Evolutionary conservation across 2,329 filamentous ascomycete genomes (phyloP).

Genomic region (Fusarium ramigenum): DNA sequence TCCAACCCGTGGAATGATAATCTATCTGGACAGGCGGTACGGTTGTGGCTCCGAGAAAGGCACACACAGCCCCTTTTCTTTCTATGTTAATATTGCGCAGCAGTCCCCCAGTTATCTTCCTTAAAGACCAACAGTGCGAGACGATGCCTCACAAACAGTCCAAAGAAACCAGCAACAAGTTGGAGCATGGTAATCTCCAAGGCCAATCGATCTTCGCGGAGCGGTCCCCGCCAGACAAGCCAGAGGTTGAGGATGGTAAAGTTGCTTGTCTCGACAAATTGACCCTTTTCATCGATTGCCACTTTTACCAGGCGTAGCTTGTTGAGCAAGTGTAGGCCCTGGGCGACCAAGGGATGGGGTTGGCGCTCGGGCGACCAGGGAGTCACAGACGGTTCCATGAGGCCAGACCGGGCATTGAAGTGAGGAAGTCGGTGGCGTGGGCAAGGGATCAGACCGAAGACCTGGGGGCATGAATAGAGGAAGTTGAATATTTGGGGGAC

Average conservation of each 20-base stretch:
- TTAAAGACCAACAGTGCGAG: conserved; percentile 90
- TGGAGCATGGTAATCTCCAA: conserved; percentile 85
- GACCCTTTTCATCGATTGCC: conserved; percentile 71
- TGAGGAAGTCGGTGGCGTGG: conserved; percentile 90
- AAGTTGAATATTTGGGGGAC: conserved; percentile 98
- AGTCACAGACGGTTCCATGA: conserved; percentile 87
- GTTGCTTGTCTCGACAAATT: conserved; percentile 84
- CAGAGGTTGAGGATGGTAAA: conserved; percentile 95
- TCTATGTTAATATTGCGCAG: conserved; percentile 39
- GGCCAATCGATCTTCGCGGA: conserved; percentile 86
- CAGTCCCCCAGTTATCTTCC: conserved; percentile 78
- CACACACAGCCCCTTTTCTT: background rate
- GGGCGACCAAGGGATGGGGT: conserved; percentile 70
- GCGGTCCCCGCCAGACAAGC: conserved; percentile 93
- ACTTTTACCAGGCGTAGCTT: conserved; percentile 74
- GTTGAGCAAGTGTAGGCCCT: conserved; percentile 73
- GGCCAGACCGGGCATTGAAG: conserved; percentile 85
- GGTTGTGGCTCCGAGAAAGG: background rate
- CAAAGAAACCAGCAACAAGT: conserved; percentile 77
- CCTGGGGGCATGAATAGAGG: conserved; percentile 88
- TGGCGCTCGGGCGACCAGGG: conserved; percentile 75
- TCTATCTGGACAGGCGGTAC: background rate
- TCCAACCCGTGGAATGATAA: background rate
- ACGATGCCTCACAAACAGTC: conserved; percentile 85
- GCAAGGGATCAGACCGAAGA: conserved; percentile 90